Percentiles rank a stretch among this genome's conserved stretches.
Evolutionary conservation across 139 green algal species (phyloP).

Genomic region (Coelastrella sp.): DNA sequence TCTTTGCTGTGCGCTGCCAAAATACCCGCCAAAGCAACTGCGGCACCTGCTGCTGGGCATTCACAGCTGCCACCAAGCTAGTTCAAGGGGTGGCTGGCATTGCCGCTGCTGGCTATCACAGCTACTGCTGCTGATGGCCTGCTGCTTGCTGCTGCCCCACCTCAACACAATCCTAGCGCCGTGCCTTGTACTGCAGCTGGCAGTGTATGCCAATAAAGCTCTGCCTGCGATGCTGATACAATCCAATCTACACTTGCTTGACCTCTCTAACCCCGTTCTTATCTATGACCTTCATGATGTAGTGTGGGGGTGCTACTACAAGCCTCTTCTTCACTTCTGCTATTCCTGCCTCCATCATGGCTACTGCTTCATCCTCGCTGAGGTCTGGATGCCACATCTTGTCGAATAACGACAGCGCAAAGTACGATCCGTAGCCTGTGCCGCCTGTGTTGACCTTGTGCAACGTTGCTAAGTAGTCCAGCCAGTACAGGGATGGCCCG

Average conservation of each 20-base stretch:
- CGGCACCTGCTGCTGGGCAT: too few relatives aligned
- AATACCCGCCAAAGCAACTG: too few relatives aligned
- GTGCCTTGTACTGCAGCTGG: too few relatives aligned
- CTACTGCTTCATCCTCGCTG: conserved; percentile 87
- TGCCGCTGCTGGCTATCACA: too few relatives aligned
- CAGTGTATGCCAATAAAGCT: too few relatives aligned
- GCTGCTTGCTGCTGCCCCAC: too few relatives aligned
- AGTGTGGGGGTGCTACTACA: conserved; percentile 91
- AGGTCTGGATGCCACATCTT: conserved; percentile 95
- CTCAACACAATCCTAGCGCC: too few relatives aligned
- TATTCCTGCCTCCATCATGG: conserved; percentile 91
- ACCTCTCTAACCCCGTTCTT: conserved; percentile 83
- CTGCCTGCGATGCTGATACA: too few relatives aligned
- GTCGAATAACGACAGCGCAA: conserved; percentile 97
- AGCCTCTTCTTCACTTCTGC: conserved; percentile 89
- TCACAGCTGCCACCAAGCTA: too few relatives aligned
- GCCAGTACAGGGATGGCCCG: conserved; percentile 94
- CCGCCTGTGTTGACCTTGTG: conserved; percentile 97
- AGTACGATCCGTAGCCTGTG: conserved; percentile 97
- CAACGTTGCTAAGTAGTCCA: conserved; percentile 98
- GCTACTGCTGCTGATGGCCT: too few relatives aligned
- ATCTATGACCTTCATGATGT: conserved; percentile 97
- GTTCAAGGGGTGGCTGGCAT: too few relatives aligned
- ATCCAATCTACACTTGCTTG: conserved; percentile 47
- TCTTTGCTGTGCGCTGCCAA: too few relatives aligned